A percentile compares a stretch with the other conserved stretches of the same genome.
Evolutionary conservation across 352 stramenopile species (phyloP).

Genomic region (Bremia lactucae): DNA sequence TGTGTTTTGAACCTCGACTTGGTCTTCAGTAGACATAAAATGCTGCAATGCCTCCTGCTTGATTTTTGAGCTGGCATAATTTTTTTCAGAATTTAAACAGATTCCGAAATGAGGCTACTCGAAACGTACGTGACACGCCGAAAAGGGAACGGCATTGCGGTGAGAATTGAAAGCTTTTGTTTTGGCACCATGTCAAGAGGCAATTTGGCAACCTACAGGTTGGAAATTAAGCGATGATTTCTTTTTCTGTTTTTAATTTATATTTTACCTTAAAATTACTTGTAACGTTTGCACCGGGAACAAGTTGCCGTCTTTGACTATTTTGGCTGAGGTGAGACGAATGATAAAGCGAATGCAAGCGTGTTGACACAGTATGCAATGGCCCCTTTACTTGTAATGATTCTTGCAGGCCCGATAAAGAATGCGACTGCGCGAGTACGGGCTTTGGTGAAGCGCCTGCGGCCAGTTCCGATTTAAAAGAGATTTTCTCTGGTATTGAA

Average conservation of each 20-base stretch:
- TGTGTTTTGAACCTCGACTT: conserved; percentile 6
- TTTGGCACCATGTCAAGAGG: conserved; percentile 57
- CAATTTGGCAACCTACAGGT: conserved; percentile 25
- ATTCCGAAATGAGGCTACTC: background rate
- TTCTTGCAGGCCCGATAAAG: background rate
- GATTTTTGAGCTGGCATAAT: conserved; percentile 18
- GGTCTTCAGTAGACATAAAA: conserved; percentile 12
- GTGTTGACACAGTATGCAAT: conserved; percentile 6
- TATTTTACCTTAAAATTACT: conserved; percentile 16
- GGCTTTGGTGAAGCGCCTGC: background rate
- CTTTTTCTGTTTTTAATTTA: background rate
- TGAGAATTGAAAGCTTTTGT: conserved; percentile 44
- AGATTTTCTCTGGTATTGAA: background rate
- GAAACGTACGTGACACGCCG: conserved; percentile 37
- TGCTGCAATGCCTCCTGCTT: conserved; percentile 25
- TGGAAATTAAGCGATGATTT: conserved; percentile 1
- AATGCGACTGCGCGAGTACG: conserved; percentile 1
- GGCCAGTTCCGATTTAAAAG: background rate
- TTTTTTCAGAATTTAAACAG: background rate
- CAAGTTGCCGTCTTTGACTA: conserved; percentile 7
- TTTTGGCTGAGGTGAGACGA: conserved; percentile 12
- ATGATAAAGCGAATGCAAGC: conserved; percentile 32
- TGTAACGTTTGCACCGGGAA: conserved; percentile 10
- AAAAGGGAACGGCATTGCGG: conserved; percentile 56
- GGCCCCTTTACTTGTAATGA: background rate